These are phyloP conservation scores for Kwoniella sp. DNA, from an alignment of 768 basidiomycete species.

Conservation along the genomic window DNA sequence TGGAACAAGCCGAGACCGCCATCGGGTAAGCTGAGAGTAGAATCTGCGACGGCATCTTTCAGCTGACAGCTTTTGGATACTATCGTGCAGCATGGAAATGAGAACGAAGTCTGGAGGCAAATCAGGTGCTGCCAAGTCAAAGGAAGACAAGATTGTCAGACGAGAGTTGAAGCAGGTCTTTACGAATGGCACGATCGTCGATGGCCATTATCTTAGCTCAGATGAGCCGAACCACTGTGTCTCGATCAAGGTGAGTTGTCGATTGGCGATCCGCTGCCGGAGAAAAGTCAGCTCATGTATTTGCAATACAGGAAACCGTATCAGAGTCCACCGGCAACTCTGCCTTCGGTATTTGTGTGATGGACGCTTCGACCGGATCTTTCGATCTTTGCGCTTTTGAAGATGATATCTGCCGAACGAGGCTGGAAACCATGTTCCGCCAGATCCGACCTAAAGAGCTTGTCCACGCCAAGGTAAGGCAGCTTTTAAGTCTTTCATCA, in stretches of 20 bases:
- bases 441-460: slow-evolving; percentile 89
- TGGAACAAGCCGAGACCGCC: slow-evolving; percentile 95
- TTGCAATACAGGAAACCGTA: slow-evolving; percentile 6
- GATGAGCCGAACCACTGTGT: slow-evolving; percentile 96
- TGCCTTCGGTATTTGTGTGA: slow-evolving; percentile 81
- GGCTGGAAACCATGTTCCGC: slow-evolving; percentile 87
- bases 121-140: slow-evolving; percentile 9
- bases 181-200: slow-evolving; percentile 93
- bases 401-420: slow-evolving; percentile 90
- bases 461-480: slow-evolving; percentile 78
- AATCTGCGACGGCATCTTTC: not conserved
- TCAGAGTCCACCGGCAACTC: slow-evolving; percentile 38
- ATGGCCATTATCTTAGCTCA: slow-evolving; percentile 80
- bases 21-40: slow-evolving; percentile 62
- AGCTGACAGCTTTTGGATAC: slow-evolving; percentile 1
- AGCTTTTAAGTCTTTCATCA: not conserved
- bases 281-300: not conserved
- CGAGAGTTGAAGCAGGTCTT: slow-evolving; percentile 92
- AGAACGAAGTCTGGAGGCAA: slow-evolving; percentile 68
- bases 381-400: slow-evolving; percentile 87
- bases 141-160: slow-evolving; percentile 69
- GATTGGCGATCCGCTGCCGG: not conserved
- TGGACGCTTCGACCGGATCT: slow-evolving; percentile 94
- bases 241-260: slow-evolving; percentile 66
- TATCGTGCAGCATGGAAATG: slow-evolving; percentile 71